phyloP scores from a whole-genome alignment of 2,329 filamentous ascomycete species.

The Kalaharituber pfeilii region DNA sequence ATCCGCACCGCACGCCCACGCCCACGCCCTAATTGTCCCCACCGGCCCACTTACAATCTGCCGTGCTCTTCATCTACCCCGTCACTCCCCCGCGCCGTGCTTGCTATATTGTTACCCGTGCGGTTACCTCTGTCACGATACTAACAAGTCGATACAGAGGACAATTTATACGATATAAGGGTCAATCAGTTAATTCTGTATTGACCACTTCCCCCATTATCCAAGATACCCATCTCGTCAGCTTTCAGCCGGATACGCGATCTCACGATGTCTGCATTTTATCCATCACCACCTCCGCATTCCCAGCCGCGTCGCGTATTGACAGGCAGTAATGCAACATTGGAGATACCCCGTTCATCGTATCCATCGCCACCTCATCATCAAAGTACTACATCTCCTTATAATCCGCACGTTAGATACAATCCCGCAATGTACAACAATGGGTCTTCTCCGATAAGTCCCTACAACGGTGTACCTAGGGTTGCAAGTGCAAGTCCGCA shows the following conservation, averaged over 20 bases:
- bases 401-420: background rate
- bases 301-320: background rate
- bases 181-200: background rate
- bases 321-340: background rate
- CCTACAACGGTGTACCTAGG: background rate
- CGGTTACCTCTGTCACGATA: background rate
- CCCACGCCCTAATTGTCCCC: no score
- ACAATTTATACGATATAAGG: background rate
- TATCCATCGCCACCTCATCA: background rate
- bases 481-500: background rate
- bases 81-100: background rate
- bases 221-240: background rate
- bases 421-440: background rate
- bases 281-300: background rate
- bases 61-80: background rate
- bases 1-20: no score
- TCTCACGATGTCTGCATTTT: constrained; percentile 1
- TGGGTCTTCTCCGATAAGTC: background rate
- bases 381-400: background rate
- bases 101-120: background rate
- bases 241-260: background rate
- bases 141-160: background rate
- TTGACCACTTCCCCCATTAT: background rate
- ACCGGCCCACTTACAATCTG: background rate
- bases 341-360: background rate